Evolutionary conservation across 2,329 filamentous ascomycete genomes (phyloP).

Genomic region (Coniochaeta prunicola): DNA sequence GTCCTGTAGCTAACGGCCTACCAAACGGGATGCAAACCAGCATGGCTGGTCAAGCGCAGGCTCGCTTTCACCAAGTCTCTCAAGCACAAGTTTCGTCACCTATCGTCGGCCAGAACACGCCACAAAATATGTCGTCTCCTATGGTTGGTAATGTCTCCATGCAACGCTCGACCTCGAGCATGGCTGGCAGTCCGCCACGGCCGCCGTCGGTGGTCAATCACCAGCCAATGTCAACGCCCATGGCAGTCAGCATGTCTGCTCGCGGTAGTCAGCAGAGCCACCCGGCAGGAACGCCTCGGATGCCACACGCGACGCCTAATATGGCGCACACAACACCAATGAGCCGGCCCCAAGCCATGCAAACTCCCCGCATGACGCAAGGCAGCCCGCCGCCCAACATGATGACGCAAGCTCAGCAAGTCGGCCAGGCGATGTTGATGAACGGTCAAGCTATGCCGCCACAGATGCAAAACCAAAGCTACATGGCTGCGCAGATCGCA

Average conservation of each 20-base stretch:
- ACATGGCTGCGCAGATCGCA: constrained; percentile 34
- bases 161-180: constrained; percentile 59
- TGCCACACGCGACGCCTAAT: constrained; percentile 54
- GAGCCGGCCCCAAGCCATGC: constrained; percentile 37
- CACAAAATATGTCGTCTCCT: constrained; percentile 58
- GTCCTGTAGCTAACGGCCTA: constrained; percentile 32
- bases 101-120: constrained; percentile 53
- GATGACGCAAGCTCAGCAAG: constrained; percentile 44
- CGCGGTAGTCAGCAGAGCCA: constrained; percentile 62
- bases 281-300: constrained; percentile 53
- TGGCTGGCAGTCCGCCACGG: constrained; percentile 60
- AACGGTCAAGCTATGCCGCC: constrained; percentile 34
- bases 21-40: constrained; percentile 26
- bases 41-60: constrained; percentile 32
- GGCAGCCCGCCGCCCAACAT: constrained; percentile 53
- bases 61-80: constrained; percentile 47
- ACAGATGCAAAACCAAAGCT: constrained; percentile 30
- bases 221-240: constrained; percentile 48
- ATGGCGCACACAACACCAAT: constrained; percentile 54
- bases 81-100: constrained; percentile 65
- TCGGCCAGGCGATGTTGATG: constrained; percentile 47
- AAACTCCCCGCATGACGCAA: constrained; percentile 57
- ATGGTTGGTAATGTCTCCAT: constrained; percentile 56
- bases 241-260: constrained; percentile 56
- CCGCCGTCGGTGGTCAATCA: constrained; percentile 58